Percentiles rank a stretch among this genome's conserved stretches.
phyloP scores from a whole-genome alignment of 306 rosid genomes.

The Trifolium repens region DNA sequence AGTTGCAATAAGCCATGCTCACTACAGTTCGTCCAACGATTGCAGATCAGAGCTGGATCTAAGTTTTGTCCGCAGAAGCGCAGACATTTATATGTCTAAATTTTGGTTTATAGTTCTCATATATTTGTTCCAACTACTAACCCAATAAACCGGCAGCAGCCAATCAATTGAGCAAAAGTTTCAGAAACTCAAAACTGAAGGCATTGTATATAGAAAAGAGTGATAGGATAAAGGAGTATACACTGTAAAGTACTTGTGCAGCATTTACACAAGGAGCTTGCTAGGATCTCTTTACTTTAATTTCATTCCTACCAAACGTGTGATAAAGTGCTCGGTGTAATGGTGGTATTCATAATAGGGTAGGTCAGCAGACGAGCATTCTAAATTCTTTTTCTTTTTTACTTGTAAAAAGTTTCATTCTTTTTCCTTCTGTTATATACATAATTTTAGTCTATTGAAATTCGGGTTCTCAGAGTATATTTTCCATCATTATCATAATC shows the following conservation, averaged over 20 bases:
- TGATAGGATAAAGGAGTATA: constrained; percentile 61
- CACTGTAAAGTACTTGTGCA: constrained; percentile 67
- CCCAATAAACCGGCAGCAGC: constrained; percentile 62
- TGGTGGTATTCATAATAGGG: constrained; percentile 4
- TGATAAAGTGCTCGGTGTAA: constrained; percentile 5
- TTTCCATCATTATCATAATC: constrained; percentile 12
- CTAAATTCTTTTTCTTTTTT: not conserved
- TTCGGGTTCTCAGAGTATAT: not conserved
- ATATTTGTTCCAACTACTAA: constrained; percentile 60
- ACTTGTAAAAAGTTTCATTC: not conserved
- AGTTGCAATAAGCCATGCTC: constrained; percentile 7
- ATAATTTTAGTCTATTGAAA: not conserved
- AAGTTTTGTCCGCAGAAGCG: constrained; percentile 76
- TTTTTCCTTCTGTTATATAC: not conserved
- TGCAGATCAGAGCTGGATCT: constrained; percentile 51
- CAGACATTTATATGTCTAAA: constrained; percentile 41
- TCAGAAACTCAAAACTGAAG: constrained; percentile 57
- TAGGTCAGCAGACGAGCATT: constrained; percentile 31
- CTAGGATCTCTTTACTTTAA: constrained; percentile 39
- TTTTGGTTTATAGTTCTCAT: constrained; percentile 50
- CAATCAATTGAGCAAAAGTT: constrained; percentile 53
- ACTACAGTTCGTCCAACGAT: constrained; percentile 38
- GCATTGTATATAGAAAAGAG: constrained; percentile 84
- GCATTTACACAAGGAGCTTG: constrained; percentile 45
- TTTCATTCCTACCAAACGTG: constrained; percentile 3